phyloP scores from a whole-genome alignment of 192 early-diverging fungal species.

The Chytriomyces sp. region DNA sequence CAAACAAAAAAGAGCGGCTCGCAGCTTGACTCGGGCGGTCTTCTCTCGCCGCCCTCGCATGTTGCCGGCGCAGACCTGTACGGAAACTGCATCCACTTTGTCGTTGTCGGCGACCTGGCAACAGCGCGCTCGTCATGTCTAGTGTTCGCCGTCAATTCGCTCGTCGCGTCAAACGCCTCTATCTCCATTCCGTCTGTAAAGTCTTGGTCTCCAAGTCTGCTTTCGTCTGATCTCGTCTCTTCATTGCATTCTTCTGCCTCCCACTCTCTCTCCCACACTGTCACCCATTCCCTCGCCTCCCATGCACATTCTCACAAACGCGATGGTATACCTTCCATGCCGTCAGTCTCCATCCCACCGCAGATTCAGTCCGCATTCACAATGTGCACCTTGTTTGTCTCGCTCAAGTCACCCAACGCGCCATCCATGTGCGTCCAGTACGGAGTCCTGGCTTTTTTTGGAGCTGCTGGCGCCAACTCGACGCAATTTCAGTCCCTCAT shows the following conservation, averaged over 20 bases:
- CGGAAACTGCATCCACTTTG: conserved; percentile 12
- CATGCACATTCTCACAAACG: background rate
- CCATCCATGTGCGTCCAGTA: conserved; percentile 5
- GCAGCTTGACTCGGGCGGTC: background rate
- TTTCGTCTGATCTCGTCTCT: no score
- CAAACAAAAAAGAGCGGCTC: background rate
- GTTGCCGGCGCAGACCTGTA: background rate
- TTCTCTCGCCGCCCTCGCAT: background rate
- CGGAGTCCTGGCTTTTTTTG: background rate
- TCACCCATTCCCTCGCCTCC: conserved; percentile 1
- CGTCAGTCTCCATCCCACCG: background rate
- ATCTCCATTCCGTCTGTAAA: background rate
- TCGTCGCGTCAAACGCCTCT: background rate
- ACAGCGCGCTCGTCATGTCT: conserved; percentile 12
- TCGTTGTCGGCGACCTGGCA: conserved; percentile 4
- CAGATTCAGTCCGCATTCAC: conserved; percentile 14
- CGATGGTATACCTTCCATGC: background rate
- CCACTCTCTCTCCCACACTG: no score
- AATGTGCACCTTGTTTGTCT: background rate
- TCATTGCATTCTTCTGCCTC: no score
- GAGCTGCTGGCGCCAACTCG: background rate
- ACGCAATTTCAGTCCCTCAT: background rate
- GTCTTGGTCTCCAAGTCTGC: background rate
- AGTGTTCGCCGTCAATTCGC: conserved; percentile 11
- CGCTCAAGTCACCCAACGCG: background rate